Percentiles rank a stretch among this genome's conserved stretches.
These are phyloP conservation scores for Mollisia scopiformis DNA, from an alignment of 2,329 filamentous ascomycete species.

Conservation along the genomic window DNA sequence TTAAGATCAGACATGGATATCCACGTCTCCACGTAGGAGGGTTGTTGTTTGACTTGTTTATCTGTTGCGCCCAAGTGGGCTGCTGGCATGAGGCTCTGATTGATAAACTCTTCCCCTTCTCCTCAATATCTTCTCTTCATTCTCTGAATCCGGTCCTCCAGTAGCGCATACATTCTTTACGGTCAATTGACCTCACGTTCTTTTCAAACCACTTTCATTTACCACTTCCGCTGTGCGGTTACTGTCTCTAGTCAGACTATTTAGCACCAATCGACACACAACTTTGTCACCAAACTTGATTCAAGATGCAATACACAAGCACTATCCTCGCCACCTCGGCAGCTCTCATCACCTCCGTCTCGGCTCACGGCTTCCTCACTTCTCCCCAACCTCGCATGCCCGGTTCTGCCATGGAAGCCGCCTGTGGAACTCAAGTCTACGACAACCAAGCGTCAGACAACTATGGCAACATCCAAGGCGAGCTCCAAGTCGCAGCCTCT, in stretches of 20 bases:
- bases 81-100: neutral
- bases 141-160: slow-evolving; percentile 8
- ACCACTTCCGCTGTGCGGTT: slow-evolving; percentile 18
- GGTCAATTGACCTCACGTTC: slow-evolving; percentile 25
- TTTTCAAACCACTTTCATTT: slow-evolving; percentile 24
- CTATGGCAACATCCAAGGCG: slow-evolving; percentile 38
- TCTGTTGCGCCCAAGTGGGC: neutral
- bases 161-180: slow-evolving; percentile 28
- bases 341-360: slow-evolving; percentile 44
- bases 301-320: slow-evolving; percentile 32
- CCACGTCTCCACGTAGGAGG: slow-evolving; percentile 3
- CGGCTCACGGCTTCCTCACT: slow-evolving; percentile 52
- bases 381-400: slow-evolving; percentile 45
- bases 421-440: slow-evolving; percentile 48
- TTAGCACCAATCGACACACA: neutral
- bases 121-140: neutral
- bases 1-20: neutral
- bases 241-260: slow-evolving; percentile 11
- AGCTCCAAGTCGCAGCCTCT: slow-evolving; percentile 40
- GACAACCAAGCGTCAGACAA: slow-evolving; percentile 36
- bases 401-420: slow-evolving; percentile 46
- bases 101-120: neutral
- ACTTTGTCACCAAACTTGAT: neutral
- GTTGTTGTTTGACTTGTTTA: neutral
- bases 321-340: slow-evolving; percentile 25